Base-by-base conservation (phyloP, 1,284 basidiomycete genomes). In the Heliocybe sulcata region DNA sequence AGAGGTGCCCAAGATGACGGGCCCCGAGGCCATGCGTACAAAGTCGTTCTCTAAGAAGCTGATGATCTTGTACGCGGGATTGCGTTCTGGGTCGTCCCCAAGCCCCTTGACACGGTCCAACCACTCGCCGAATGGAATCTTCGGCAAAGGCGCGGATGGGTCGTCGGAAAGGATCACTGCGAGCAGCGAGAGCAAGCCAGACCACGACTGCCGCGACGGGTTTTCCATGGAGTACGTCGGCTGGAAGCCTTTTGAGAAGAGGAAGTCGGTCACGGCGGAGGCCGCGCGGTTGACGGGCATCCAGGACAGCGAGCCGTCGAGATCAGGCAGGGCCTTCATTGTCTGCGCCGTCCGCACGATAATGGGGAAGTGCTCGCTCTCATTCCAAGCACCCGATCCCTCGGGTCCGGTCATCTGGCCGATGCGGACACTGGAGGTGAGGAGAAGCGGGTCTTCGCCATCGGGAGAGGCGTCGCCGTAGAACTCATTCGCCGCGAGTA, bases 41-140 rank as follows among this genome's bases (percentile, higher is more conserved):
- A 72, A 72, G 33, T 71, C 66, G 14, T 64, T 58, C 55, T 72
- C 65, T 52, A 72, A 59, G 57, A 73, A 73, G 1, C 63, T 55
- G 3, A 72, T 33, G 14, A 72, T 61, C 54, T 65, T 69, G 45
- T 56, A 63, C 8, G 69, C 69, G 1, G 65, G 59, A 49, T 68
- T 72, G n/a, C 35, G 26, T 38, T 35, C 53, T 6, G 58, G 38
- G 14, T 69, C 64, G 14, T 63, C 59, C 9, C 65, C 63, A 1
- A 64, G 56, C 0, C 59, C 55, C 27, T 54, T 48, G 8, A 62
- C 57, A n/a, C 47, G 38, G 4, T 51, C 19, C 3, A 72, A 57
- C 71, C 72, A 72, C 33, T 68, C 59, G 0, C 54, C 29, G 54
- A 67, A 65, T 1, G 66, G 63, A 23, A 69, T 60, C 27, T 49